Evolutionary conservation across 2,329 filamentous ascomycete genomes (phyloP).

Genomic region (Colletotrichum chlorophyti): DNA sequence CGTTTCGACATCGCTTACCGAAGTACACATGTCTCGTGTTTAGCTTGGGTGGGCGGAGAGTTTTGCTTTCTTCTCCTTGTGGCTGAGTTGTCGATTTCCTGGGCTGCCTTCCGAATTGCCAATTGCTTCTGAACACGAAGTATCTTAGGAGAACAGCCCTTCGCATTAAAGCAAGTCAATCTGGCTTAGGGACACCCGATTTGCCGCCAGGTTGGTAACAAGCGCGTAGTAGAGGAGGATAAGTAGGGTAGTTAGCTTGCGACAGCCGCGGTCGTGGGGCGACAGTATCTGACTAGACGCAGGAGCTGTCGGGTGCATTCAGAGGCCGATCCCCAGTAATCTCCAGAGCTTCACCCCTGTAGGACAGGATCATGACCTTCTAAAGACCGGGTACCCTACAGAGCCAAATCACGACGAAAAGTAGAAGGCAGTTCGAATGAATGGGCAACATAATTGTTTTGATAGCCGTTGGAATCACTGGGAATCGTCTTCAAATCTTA

Average conservation of each 20-base stretch:
- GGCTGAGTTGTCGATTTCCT: too few species aligned
- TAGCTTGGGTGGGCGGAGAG: neutral
- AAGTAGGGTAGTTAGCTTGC: neutral
- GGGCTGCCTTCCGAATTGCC: too few species aligned
- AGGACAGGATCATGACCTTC: conserved; percentile 12
- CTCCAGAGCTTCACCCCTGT: conserved; percentile 27
- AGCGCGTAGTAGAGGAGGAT: neutral
- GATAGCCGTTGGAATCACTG: neutral
- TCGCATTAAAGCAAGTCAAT: too few species aligned
- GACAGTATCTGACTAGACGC: neutral
- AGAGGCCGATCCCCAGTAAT: conserved; percentile 19
- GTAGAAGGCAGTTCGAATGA: neutral
- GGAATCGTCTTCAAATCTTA: neutral
- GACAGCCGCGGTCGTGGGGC: conserved; percentile 15
- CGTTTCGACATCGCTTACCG: neutral
- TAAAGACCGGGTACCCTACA: conserved; percentile 9
- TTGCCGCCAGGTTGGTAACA: neutral
- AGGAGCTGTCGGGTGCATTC: too few species aligned
- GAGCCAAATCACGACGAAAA: neutral
- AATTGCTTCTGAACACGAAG: too few species aligned
- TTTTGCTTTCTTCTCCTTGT: too few species aligned
- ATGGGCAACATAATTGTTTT: neutral
- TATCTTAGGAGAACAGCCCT: too few species aligned
- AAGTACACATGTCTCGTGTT: conserved; percentile 2
- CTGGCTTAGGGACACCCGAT: conserved; percentile 2